These are phyloP conservation scores for Starmerella riodocensis DNA, from an alignment of 805 yeast species.

Conservation along the genomic window DNA sequence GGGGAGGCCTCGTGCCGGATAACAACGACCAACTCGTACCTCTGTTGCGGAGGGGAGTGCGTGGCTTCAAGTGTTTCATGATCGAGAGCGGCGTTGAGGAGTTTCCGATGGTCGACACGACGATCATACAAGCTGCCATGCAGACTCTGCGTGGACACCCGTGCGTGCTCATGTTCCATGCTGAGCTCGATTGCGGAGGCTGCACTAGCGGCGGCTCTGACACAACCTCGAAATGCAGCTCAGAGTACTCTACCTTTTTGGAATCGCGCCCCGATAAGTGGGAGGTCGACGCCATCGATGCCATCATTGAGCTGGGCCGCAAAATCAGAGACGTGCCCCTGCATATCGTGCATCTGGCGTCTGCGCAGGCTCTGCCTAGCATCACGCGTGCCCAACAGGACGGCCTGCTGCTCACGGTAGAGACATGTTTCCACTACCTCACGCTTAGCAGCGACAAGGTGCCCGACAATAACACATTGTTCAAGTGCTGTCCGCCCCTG, in stretches of 20 bases:
- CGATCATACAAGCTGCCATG: constrained; percentile 56
- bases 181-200: constrained; percentile 51
- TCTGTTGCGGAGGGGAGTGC: constrained; percentile 68
- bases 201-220: neutral
- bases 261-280: constrained; percentile 84
- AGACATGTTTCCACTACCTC: constrained; percentile 88
- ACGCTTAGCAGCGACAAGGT: constrained; percentile 64
- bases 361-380: constrained; percentile 67
- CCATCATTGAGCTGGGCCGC: constrained; percentile 50
- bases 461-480: constrained; percentile 64
- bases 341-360: constrained; percentile 84
- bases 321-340: constrained; percentile 32
- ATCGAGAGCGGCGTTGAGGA: constrained; percentile 92
- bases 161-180: constrained; percentile 83
- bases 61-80: constrained; percentile 87
- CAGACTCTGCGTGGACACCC: constrained; percentile 42
- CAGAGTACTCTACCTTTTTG: constrained; percentile 55
- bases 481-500: constrained; percentile 93
- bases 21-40: constrained; percentile 62
- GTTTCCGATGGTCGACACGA: constrained; percentile 64
- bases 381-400: constrained; percentile 46
- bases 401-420: constrained; percentile 48
- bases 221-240: constrained; percentile 11
- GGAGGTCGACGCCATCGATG: constrained; percentile 71
- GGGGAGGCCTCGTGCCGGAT: constrained; percentile 89